Conservation (phyloP, 306 rosid genomes). For the Begonia loranthoides region DNA sequence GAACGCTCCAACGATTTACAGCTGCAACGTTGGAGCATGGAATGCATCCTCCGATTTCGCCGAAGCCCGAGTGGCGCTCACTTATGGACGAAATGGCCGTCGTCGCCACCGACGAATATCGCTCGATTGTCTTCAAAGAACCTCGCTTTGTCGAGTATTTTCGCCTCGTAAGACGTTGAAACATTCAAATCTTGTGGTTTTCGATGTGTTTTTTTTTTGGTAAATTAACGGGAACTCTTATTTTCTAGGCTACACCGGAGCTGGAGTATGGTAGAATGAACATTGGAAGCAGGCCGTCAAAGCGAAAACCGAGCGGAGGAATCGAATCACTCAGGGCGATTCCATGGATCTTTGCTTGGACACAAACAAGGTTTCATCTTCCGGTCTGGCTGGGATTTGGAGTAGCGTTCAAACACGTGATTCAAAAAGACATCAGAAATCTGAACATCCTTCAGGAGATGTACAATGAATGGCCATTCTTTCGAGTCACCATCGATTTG, state of each 20-base stretch:
- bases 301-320: slow-evolving; percentile 95
- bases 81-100: slow-evolving; percentile 89
- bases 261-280: slow-evolving; percentile 97
- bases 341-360: slow-evolving; percentile 99
- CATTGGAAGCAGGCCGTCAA: slow-evolving; percentile 92
- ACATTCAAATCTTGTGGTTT: background rate
- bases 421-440: slow-evolving; percentile 59
- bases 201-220: background rate
- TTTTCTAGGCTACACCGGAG: slow-evolving; percentile 85
- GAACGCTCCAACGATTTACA: slow-evolving; percentile 89
- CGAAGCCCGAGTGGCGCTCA: slow-evolving; percentile 89
- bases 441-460: slow-evolving; percentile 71
- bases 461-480: slow-evolving; percentile 96
- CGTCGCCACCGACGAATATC: slow-evolving; percentile 83
- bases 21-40: slow-evolving; percentile 96
- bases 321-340: slow-evolving; percentile 98
- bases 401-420: slow-evolving; percentile 46
- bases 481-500: slow-evolving; percentile 87
- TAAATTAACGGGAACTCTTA: background rate
- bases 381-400: slow-evolving; percentile 99
- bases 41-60: slow-evolving; percentile 62
- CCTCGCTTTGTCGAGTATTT: slow-evolving; percentile 93
- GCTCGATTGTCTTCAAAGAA: slow-evolving; percentile 79
- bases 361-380: slow-evolving; percentile 95
- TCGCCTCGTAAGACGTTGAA: slow-evolving; percentile 63